Evolutionary conservation across 345 rosid species (phyloP), one percentile per base, ranked within the genome.

Genomic region (Cardamine chenopodiifolia): DNA sequence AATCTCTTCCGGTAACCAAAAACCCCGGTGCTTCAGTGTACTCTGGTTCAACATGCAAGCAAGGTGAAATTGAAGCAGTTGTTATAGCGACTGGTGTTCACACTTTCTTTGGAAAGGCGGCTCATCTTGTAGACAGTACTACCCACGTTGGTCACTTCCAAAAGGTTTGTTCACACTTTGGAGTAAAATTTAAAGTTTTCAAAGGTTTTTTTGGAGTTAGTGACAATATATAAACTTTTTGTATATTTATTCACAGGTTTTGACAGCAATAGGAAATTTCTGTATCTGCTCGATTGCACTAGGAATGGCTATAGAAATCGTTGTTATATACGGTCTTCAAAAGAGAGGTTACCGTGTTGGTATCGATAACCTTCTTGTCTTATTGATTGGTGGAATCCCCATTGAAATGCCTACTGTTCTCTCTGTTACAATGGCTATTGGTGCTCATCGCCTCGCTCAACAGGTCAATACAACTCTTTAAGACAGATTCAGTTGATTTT

Each of bases 21-120:
- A 50, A 76, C 68, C 90, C 97, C 0, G 92, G 97, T 12, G 79
- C 78, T 39, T 89, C 92, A 62, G 91, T 93, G 52, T 93, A 86
- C 82, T 89, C 97, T 20, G 97, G 96, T 48, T 93, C 98, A 72
- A 92, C 93, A 22, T 92, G 96, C 48, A 92, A 92, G 75, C 93
- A 87, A 88, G 97, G 97, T 42, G 97, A 93, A 66, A 88, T 93
- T 20, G 98, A 93, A 81, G 98, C 96, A 15, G 87, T 93, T 56
- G 91, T 90, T 35, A 90, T 89, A 13, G 98, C 96, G 1, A 92
- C 98, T 13, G 98, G 98, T 66, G 96, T 92, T 2, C 93, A 82
- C 56, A 92, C 96, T 67, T 92, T 92, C 92, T 92, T 92, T 13
- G 96, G 98, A 42, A 92, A 87, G 78, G 98, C 96, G 2, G 98